These are phyloP conservation scores for Myrica gale DNA, from an alignment of 306 rosid genomes.

Conservation along the genomic window DNA sequence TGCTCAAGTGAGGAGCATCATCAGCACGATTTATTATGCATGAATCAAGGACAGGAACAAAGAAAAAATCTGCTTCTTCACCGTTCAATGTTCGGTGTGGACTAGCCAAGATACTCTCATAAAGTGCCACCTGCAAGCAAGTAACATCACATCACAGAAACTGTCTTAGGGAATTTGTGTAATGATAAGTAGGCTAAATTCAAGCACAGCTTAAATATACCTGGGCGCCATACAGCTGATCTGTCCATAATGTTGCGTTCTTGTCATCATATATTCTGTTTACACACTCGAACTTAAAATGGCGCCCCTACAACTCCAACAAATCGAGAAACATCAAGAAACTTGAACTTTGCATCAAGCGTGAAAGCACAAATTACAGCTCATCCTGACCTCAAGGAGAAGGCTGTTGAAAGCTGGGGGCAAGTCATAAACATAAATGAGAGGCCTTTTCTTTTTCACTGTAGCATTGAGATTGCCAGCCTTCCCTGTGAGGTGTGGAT, in stretches of 20 bases:
- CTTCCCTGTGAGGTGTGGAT: slow-evolving; percentile 38
- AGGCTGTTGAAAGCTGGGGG: slow-evolving; percentile 85
- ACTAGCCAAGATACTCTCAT: slow-evolving; percentile 87
- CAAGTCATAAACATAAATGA: slow-evolving; percentile 84
- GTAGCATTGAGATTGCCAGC: slow-evolving; percentile 47
- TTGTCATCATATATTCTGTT: slow-evolving; percentile 68
- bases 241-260: slow-evolving; percentile 81
- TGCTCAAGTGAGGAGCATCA: slow-evolving; percentile 91
- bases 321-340: slow-evolving; percentile 20
- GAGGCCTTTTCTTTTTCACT: slow-evolving; percentile 84
- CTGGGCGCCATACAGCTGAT: slow-evolving; percentile 84
- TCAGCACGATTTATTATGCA: slow-evolving; percentile 92
- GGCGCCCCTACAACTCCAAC: slow-evolving; percentile 73
- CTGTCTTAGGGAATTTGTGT: slow-evolving; percentile 6
- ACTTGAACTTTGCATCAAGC: slow-evolving; percentile 23
- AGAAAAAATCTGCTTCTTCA: slow-evolving; percentile 94
- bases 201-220: slow-evolving; percentile 44
- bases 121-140: slow-evolving; percentile 73
- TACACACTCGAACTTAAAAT: slow-evolving; percentile 81
- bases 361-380: slow-evolving; percentile 26
- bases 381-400: slow-evolving; percentile 73
- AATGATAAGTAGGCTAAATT: slow-evolving; percentile 12
- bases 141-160: slow-evolving; percentile 24
- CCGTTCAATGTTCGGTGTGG: slow-evolving; percentile 87
- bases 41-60: slow-evolving; percentile 93